These are phyloP conservation scores for Pezicula carpinea DNA, from an alignment of 2,329 filamentous ascomycete genomes.

Conservation along the genomic window DNA sequence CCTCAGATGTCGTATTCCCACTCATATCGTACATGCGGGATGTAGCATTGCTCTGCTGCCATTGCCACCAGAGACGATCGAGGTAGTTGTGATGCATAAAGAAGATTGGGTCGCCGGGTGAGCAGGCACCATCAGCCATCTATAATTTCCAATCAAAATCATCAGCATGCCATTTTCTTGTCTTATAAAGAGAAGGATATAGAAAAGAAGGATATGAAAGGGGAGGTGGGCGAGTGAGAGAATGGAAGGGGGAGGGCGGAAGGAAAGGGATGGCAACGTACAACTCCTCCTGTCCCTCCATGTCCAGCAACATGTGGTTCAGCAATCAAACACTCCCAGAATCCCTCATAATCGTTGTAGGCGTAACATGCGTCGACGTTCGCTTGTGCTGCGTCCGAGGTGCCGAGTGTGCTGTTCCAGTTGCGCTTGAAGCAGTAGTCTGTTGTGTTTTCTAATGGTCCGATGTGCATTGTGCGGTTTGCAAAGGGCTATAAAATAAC, in stretches of 20 bases:
- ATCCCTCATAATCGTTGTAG: conserved; percentile 1
- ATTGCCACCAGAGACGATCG: conserved; percentile 21
- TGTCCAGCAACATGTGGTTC: conserved; percentile 7
- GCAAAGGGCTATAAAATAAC: conserved; percentile 6
- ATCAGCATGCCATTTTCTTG: too few species aligned
- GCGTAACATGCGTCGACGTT: conserved; percentile 6
- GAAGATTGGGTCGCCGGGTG: conserved; percentile 19
- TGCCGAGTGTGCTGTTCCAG: conserved; percentile 5
- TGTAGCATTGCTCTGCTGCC: conserved; percentile 14
- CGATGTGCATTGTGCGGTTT: conserved; percentile 9
- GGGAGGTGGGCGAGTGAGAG: too few species aligned
- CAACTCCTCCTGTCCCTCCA: conserved; percentile 5
- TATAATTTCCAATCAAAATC: too few species aligned
- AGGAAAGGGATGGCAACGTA: not conserved
- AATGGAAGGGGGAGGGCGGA: too few species aligned
- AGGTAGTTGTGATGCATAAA: conserved; percentile 21
- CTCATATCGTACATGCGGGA: not conserved
- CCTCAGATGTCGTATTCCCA: conserved; percentile 1
- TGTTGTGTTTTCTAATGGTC: conserved; percentile 4
- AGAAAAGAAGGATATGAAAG: not conserved
- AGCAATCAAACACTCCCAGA: conserved; percentile 6
- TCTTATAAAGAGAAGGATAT: not conserved
- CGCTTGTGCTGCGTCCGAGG: not conserved
- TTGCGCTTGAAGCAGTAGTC: conserved; percentile 9
- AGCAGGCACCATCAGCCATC: conserved; percentile 7